These are phyloP conservation scores for Sporothrix euskadiensis DNA, from an alignment of 2,329 filamentous ascomycete genomes.

Conservation along the genomic window DNA sequence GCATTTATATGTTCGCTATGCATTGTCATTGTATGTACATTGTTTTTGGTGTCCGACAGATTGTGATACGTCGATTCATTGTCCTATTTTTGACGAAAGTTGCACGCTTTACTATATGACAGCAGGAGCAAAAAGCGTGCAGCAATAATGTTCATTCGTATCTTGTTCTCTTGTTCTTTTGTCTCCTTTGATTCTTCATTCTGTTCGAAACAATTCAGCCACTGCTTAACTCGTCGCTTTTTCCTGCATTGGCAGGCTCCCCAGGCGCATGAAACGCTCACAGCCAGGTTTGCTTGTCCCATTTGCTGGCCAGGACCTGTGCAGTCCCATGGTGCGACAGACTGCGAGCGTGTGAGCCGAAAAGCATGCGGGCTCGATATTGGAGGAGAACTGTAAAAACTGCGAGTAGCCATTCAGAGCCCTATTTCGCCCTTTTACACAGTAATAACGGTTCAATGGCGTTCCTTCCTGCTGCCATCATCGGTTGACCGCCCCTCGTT, in stretches of 20 bases:
- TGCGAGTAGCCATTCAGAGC: background rate
- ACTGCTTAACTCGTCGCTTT: background rate
- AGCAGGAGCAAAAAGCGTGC: background rate
- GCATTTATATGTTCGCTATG: background rate
- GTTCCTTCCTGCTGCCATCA: background rate
- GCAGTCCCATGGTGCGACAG: background rate
- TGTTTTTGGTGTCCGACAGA: background rate
- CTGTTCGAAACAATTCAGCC: constrained; percentile 6
- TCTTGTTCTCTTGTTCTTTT: background rate
- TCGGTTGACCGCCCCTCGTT: background rate
- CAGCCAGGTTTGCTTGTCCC: background rate
- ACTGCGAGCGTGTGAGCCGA: background rate
- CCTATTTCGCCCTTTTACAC: background rate
- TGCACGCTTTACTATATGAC: background rate
- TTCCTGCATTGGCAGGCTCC: background rate
- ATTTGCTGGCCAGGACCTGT: background rate
- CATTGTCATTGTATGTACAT: constrained; percentile 2
- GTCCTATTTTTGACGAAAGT: constrained; percentile 6
- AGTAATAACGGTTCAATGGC: background rate
- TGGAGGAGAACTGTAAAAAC: background rate
- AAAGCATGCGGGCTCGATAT: background rate
- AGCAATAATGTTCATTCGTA: background rate
- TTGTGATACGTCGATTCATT: constrained; percentile 13
- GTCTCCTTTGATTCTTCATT: background rate
- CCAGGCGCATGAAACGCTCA: background rate